Evolutionary conservation across 176 grass and related monocot species (phyloP), one percentile per base, ranked within the genome.

Genomic region (Puccinellia tenuiflora): DNA sequence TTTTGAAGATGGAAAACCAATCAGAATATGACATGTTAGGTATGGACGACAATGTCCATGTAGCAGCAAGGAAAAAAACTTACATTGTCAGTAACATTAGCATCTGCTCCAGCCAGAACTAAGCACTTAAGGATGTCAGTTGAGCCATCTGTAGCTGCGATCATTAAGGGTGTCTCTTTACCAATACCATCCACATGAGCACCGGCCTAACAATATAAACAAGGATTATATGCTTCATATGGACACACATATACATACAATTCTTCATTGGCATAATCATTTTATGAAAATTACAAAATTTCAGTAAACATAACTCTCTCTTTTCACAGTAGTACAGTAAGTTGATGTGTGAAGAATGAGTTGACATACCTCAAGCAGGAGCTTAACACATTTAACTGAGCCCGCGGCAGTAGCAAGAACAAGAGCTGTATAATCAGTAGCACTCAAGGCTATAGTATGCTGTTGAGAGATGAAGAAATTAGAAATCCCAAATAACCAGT

Each of bases 51-150:
- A 54, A 29, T 37, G 37, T 47, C 28, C 40, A 50, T 45, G 76
- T 45, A 29, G 14, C 22, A 78, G 61, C 35, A 78, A 62, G 26
- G 7, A 14, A 9, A 13, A 61, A 50, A 53, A 84, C 82, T 9
- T 84, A 84, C 82, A 38, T 20, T 9, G 48, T 75, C 61, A 38
- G 13, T 45, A 52, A 77, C 72, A 85, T 77, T 85, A 65, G 82
- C 59, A 74, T 85, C 73, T 81, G 63, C 79, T 54, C 79, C 79
- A 68, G 62, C 79, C 31, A 39, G 31, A 38, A 69, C 61, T 52
- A 85, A 85, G 30, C 40, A 68, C 43, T 85, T 66, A 6, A 85
- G n/a, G 61, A 66, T 52, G 37, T 85, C 82, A 85, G 73, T 77
- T 54, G 65, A 67, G 30, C 82, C 82, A 48, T 4, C 33, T 69